Evolutionary conservation across 2,329 filamentous ascomycete genomes (phyloP).

Genomic region (Xylariaceae sp.): DNA sequence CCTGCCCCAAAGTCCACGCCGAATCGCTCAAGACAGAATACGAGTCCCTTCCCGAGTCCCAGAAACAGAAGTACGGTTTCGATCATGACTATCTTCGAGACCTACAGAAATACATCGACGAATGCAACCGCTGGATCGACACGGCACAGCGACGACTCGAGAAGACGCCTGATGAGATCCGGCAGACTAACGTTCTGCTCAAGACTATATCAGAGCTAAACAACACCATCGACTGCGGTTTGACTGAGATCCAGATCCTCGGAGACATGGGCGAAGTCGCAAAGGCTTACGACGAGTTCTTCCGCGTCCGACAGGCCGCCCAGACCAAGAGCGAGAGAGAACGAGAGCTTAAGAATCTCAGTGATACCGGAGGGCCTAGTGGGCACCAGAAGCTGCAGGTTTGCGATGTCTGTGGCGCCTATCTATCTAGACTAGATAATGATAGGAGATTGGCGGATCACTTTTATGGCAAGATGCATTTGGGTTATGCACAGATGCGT

Average conservation of each 20-base stretch:
- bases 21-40: conserved; percentile 89
- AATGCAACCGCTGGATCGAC: conserved; percentile 93
- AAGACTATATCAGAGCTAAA: conserved; percentile 81
- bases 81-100: conserved; percentile 97
- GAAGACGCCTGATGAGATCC: conserved; percentile 96
- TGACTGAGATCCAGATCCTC: conserved; percentile 82
- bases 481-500: conserved; percentile 97
- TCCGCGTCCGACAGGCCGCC: conserved; percentile 77
- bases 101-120: conserved; percentile 93
- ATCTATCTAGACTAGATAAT: conserved; percentile 88
- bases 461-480: conserved; percentile 99
- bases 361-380: conserved; percentile 86
- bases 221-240: conserved; percentile 74
- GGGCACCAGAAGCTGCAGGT: conserved; percentile 98
- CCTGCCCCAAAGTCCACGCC: conserved; percentile 83
- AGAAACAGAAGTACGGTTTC: conserved; percentile 79
- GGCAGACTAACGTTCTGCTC: conserved; percentile 86
- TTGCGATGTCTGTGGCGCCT: conserved; percentile 96
- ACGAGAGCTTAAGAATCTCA: conserved; percentile 82
- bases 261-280: conserved; percentile 79
- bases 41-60: conserved; percentile 66
- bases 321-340: conserved; percentile 80
- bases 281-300: conserved; percentile 81
- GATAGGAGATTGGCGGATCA: conserved; percentile 92
- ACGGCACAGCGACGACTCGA: conserved; percentile 84